phyloP scores from a whole-genome alignment of 768 basidiomycete genomes.

The Russula abietina region DNA sequence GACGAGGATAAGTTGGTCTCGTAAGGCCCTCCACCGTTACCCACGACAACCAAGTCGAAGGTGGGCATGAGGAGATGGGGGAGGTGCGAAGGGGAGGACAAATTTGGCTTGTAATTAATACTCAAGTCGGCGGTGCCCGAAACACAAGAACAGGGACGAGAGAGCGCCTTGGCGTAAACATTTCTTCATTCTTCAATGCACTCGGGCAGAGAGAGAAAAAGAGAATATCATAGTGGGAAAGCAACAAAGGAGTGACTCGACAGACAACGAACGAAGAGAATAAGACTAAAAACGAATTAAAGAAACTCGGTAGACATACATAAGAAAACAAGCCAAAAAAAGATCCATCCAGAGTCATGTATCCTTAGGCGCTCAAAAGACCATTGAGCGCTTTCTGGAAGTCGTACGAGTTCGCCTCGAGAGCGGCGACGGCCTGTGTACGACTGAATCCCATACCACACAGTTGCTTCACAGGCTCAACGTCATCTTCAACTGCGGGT shows the following conservation, averaged over 20 bases:
- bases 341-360: slow-evolving; percentile 11
- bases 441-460: slow-evolving; percentile 90
- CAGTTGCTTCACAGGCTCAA: slow-evolving; percentile 70
- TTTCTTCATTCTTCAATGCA: not conserved
- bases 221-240: slow-evolving; percentile 3
- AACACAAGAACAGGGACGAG: slow-evolving; percentile 1
- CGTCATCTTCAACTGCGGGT: slow-evolving; percentile 63
- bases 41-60: slow-evolving; percentile 76
- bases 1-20: slow-evolving; percentile 88
- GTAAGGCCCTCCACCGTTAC: slow-evolving; percentile 73
- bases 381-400: slow-evolving; percentile 73
- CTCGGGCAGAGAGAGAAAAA: not conserved
- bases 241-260: slow-evolving; percentile 12
- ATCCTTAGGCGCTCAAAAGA: slow-evolving; percentile 41
- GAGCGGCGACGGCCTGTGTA: slow-evolving; percentile 69
- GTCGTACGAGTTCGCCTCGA: slow-evolving; percentile 82
- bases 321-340: slow-evolving; percentile 2
- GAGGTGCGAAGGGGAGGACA: not conserved
- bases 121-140: not conserved
- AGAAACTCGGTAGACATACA: not conserved
- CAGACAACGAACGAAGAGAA: slow-evolving; percentile 3
- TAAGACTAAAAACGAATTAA: not conserved
- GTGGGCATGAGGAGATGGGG: slow-evolving; percentile 34
- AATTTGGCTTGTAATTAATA: slow-evolving; percentile 12
- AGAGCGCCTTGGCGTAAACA: not conserved